A percentile compares a stretch with the other conserved stretches of the same genome.
phyloP scores from a whole-genome alignment of 495 filamentous ascomycete species.

The Aspergillus cavernicola region DNA sequence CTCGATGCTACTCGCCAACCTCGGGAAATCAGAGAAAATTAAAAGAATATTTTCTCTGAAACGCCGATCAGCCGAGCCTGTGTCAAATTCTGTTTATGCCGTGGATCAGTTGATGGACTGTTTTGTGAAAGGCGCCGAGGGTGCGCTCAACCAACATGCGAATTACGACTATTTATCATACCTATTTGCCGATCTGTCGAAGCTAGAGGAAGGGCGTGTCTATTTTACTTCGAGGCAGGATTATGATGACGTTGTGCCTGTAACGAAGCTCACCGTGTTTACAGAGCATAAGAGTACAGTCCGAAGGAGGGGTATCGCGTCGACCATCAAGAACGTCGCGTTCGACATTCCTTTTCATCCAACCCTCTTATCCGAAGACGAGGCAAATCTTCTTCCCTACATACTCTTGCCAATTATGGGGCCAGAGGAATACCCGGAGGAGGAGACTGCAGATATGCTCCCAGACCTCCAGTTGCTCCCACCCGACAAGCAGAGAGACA shows the following conservation, averaged over 20 bases:
- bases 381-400: constrained; percentile 81
- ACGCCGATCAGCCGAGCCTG: constrained; percentile 54
- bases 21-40: constrained; percentile 73
- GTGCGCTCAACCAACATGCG: constrained; percentile 77
- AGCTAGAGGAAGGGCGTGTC: constrained; percentile 64
- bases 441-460: constrained; percentile 75
- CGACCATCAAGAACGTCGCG: constrained; percentile 82
- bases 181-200: constrained; percentile 87
- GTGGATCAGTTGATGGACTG: constrained; percentile 92
- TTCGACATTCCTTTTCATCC: constrained; percentile 69
- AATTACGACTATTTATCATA: constrained; percentile 91
- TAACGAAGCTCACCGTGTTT: constrained; percentile 87
- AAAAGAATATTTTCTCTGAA: constrained; percentile 62
- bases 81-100: constrained; percentile 64
- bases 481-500: constrained; percentile 80
- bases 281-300: constrained; percentile 79
- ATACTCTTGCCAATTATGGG: constrained; percentile 68
- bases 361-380: constrained; percentile 66
- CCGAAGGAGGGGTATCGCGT: constrained; percentile 85
- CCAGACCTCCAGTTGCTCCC: constrained; percentile 84
- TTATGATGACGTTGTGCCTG: constrained; percentile 75
- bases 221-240: constrained; percentile 71
- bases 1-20: constrained; percentile 89
- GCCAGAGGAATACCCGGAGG: constrained; percentile 53
- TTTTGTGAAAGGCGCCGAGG: constrained; percentile 86